Evolutionary conservation across 495 filamentous ascomycete species (phyloP).

Genomic region (Pyronema omphalodes): DNA sequence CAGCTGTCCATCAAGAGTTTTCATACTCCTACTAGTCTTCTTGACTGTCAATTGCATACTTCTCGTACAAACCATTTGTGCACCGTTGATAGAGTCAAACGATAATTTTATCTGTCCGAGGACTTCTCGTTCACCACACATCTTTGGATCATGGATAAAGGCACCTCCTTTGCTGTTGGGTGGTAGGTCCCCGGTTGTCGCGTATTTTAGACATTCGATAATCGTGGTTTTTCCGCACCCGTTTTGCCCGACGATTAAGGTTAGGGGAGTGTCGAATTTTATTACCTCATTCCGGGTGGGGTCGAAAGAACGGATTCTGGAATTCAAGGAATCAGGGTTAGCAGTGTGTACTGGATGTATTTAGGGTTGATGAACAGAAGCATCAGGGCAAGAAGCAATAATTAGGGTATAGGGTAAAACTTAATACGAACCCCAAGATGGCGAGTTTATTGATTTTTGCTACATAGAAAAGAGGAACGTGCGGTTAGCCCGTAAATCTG

Average conservation of each 20-base stretch:
- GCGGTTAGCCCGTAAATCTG: no score
- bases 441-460: slow-evolving; percentile 78
- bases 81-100: slow-evolving; percentile 57
- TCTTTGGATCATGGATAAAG: slow-evolving; percentile 86
- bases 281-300: slow-evolving; percentile 61
- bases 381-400: not conserved
- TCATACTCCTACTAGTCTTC: slow-evolving; percentile 49
- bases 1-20: slow-evolving; percentile 64
- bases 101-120: slow-evolving; percentile 77
- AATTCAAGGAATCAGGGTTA: not conserved
- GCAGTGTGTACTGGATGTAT: not conserved
- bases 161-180: slow-evolving; percentile 88
- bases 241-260: slow-evolving; percentile 90
- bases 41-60: slow-evolving; percentile 74
- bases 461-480: slow-evolving; percentile 10
- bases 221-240: slow-evolving; percentile 97
- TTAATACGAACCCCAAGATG: slow-evolving; percentile 46
- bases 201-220: slow-evolving; percentile 98
- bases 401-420: not conserved
- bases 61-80: slow-evolving; percentile 61
- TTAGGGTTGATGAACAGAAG: not conserved
- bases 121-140: slow-evolving; percentile 79
- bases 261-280: slow-evolving; percentile 72
- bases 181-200: slow-evolving; percentile 80
- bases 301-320: slow-evolving; percentile 80